Evolutionary conservation across 2,329 filamentous ascomycete genomes (phyloP).

Genomic region (Xylaria arbuscula): DNA sequence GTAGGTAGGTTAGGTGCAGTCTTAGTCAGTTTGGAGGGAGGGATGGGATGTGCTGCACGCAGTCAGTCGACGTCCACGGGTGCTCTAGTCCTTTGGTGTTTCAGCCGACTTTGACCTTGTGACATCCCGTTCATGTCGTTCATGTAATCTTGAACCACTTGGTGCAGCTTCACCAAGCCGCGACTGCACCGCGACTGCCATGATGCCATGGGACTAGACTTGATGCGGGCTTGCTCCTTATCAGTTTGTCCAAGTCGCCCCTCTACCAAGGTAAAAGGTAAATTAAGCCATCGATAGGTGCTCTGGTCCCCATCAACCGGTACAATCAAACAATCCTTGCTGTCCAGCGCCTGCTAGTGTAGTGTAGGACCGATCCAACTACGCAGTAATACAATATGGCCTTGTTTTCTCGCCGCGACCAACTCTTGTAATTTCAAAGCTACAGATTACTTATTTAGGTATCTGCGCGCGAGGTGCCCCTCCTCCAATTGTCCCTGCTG

Average conservation of each 20-base stretch:
- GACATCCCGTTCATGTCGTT: constrained; percentile 17
- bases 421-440: constrained; percentile 9
- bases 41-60: constrained; percentile 6
- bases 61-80: neutral
- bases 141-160: constrained; percentile 15
- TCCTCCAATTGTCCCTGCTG: neutral
- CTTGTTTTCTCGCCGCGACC: constrained; percentile 24
- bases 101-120: constrained; percentile 21
- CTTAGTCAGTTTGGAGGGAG: neutral
- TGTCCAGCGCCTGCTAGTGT: constrained; percentile 10
- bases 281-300: neutral
- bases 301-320: neutral
- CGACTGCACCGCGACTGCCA: constrained; percentile 13
- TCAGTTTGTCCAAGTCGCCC: constrained; percentile 5
- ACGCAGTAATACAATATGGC: constrained; percentile 18
- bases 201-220: neutral
- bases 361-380: constrained; percentile 7
- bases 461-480: neutral
- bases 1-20: constrained; percentile 2
- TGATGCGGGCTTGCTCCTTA: constrained; percentile 12
- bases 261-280: constrained; percentile 10
- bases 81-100: constrained; percentile 9
- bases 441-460: neutral
- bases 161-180: constrained; percentile 29
- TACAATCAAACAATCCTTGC: constrained; percentile 18